Base-by-base conservation (phyloP, 1,284 basidiomycete species). In the Porogramme epimiltina region DNA sequence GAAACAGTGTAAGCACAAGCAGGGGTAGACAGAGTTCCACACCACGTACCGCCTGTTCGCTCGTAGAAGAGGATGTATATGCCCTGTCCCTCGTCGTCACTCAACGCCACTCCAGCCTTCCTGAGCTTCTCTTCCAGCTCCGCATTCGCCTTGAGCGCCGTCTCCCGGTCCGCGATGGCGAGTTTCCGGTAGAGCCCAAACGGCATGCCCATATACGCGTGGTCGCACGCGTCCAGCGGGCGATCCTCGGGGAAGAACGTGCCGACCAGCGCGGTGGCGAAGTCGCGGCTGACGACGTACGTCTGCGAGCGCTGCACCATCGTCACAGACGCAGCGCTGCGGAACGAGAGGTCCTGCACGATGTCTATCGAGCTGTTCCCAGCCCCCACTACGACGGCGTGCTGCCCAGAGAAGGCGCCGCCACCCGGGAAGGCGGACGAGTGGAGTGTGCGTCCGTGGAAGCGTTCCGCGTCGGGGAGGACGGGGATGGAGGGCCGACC, bases 111-210 rank as follows among this genome's bases (percentile, higher is more conserved):
- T 2, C 87, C 86, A 2, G 75, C 77, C 54, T 73, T 75, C 48
- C 72, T 69, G 26, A 90, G 69, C 5, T 80, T 81, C 0, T 80
- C 78, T 13, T 86, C 69, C 10, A 83, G 63, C n/a, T 82, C 78
- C 59, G 67, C 66, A 49, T 69, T 69, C 4, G 60, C 61, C 6
- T 62, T 64, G 41, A 62, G 68, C 45, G 69, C 54, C 47, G 47
- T 43, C n/a, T 54, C 54, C 47, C 60, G 56, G 26, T 45, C 39
- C 13, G 49, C 52, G 3, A 58, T 54, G 19, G 46, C 47, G 39
- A 74, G 62, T 47, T 70, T 60, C 52, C 65, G 70, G 42, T 71
- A 48, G 15, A 78, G 58, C 0, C 64, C 61, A 18, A 77, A 52
- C 1, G 80, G 80, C 18, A 70, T 64, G 9, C 73, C 66, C 18